Base-by-base conservation (phyloP, 306 rosid genomes). In the Lathyrus aphaca region DNA sequence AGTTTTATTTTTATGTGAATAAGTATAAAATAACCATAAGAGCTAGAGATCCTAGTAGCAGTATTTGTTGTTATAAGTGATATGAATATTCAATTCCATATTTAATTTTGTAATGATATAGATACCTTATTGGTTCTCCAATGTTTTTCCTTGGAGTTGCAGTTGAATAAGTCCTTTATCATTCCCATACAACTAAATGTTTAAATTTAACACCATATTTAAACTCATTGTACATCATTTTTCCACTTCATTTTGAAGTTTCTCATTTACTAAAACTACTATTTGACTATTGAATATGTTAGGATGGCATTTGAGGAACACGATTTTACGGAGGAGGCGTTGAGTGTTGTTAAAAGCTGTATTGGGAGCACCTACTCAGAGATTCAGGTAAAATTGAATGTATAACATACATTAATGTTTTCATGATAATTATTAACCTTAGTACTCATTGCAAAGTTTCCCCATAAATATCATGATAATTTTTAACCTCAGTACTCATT, bases 231-330 rank as follows among this genome's bases (percentile, higher is more conserved):
- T 51, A 10, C 38, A 5, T 59, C 23, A 59, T 32, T 59, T 59
- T 16, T 16, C 9, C 18, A 16, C n/a, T 32, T 16, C 14, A 58
- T 44, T 66, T 51, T 40, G 29, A 43, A 54, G 11, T 35, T 70
- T 70, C 32, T 80, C 30, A 6, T 48, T 66, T 64, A 39, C 35
- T 64, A 21, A 15, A 61, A 68, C 27, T 58, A 27, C 40, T 21
- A 75, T 21, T 72, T 17, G 55, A 29, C 18, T 74, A 54, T 83
- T 76, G 54, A 66, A 55, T 86, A 68, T 69, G 21, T 53, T 79
- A 93, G 98, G 91, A 81, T 76, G 81, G 81, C 86, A 72, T 57
- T 85, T 73, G 83, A 79, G 65, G 89, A 90, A 68, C 79, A 85
- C 72, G 86, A 86, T 50, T 12, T 75, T 38, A 83, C 77, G 44